phyloP scores from a whole-genome alignment of 2,329 filamentous ascomycete genomes.

The Colletotrichum simmondsii region DNA sequence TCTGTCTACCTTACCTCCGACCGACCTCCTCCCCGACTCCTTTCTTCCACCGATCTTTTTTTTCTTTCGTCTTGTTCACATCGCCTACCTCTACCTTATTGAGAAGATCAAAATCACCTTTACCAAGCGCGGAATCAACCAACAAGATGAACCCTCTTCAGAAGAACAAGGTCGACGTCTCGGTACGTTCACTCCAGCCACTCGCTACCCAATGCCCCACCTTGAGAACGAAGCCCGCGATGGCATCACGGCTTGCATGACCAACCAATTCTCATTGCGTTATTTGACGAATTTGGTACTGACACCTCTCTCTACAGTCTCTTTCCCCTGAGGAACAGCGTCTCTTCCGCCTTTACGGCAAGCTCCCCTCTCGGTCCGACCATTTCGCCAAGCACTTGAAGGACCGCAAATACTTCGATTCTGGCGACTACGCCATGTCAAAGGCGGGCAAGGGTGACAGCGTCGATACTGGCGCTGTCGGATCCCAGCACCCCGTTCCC shows the following conservation, averaged over 20 bases:
- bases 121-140: background rate
- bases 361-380: slow-evolving; percentile 95
- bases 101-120: background rate
- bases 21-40: slow-evolving; percentile 16
- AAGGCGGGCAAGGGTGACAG: slow-evolving; percentile 97
- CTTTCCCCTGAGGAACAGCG: slow-evolving; percentile 95
- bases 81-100: background rate
- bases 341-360: slow-evolving; percentile 96
- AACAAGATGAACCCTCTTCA: slow-evolving; percentile 90
- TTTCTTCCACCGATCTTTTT: background rate
- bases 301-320: slow-evolving; percentile 65
- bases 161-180: slow-evolving; percentile 98
- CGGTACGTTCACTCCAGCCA: slow-evolving; percentile 68
- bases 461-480: slow-evolving; percentile 92
- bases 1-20: slow-evolving; percentile 8
- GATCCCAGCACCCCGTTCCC: slow-evolving; percentile 92
- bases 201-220: slow-evolving; percentile 29
- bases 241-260: slow-evolving; percentile 8
- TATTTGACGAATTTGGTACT: slow-evolving; percentile 32
- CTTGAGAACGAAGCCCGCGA: slow-evolving; percentile 8
- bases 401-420: slow-evolving; percentile 99
- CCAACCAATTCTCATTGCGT: background rate
- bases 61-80: background rate
- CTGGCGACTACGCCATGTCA: slow-evolving; percentile 93
- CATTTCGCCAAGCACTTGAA: slow-evolving; percentile 98